Evolutionary conservation across 2,329 filamentous ascomycete genomes (phyloP).

Genomic region (Beauveria scarabaeidicola): DNA sequence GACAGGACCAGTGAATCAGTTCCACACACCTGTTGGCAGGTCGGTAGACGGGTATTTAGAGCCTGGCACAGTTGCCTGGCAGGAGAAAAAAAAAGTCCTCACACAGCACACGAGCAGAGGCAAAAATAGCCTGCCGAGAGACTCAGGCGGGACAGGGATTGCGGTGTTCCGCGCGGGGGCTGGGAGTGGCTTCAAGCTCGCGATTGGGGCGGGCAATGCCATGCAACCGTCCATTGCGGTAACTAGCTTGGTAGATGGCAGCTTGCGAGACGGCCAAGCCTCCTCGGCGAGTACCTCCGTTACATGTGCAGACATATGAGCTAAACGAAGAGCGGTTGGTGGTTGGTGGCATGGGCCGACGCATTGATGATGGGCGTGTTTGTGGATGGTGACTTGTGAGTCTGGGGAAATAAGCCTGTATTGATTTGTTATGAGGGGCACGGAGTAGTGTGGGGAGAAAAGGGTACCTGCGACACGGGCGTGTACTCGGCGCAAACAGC

Average conservation of each 20-base stretch:
- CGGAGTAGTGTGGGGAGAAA: not conserved
- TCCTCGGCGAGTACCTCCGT: not conserved
- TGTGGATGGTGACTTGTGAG: not conserved
- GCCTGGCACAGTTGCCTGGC: not conserved
- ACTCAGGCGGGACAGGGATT: not conserved
- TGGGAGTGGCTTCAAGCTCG: not conserved
- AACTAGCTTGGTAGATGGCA: too few species aligned
- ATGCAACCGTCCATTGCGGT: conserved; percentile 4
- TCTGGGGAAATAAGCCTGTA: not conserved
- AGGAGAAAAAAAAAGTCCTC: not conserved
- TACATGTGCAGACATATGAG: not conserved
- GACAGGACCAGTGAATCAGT: not conserved
- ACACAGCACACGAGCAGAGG: not conserved
- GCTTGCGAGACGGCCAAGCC: not conserved
- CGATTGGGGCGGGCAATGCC: not conserved
- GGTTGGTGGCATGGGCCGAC: not conserved
- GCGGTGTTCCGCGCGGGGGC: not conserved
- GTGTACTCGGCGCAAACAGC: not conserved
- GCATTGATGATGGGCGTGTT: not conserved
- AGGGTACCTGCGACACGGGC: not conserved
- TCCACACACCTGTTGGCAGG: not conserved
- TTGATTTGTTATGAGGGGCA: too few species aligned
- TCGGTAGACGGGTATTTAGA: too few species aligned
- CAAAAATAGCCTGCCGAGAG: not conserved
- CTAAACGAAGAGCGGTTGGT: not conserved